These are phyloP conservation scores for Colletotrichum karsti DNA, from an alignment of 2,329 filamentous ascomycete genomes.

Conservation along the genomic window DNA sequence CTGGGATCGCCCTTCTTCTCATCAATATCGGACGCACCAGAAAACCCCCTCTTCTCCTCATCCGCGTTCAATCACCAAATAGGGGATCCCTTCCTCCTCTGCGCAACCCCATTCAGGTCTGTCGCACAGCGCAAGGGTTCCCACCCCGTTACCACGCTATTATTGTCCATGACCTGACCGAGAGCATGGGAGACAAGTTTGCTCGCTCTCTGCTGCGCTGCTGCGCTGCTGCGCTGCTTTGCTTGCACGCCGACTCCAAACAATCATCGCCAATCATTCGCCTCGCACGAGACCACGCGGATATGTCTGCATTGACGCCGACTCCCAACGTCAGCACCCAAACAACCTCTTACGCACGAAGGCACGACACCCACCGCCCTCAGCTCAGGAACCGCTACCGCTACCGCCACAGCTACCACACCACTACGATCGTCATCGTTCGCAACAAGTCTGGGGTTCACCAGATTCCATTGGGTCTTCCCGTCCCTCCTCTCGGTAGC, in stretches of 20 bases:
- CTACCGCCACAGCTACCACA: slow-evolving; percentile 1
- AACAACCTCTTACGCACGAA: not conserved
- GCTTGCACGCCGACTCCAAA: not conserved
- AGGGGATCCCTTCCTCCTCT: not conserved
- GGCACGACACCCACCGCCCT: not conserved
- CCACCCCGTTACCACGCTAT: slow-evolving; percentile 8
- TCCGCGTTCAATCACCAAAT: not conserved
- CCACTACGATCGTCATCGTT: slow-evolving; percentile 8
- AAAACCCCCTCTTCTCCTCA: not conserved
- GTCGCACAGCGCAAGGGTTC: slow-evolving; percentile 13
- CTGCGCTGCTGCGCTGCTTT: no score
- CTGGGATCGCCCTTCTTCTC: not conserved
- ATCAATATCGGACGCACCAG: not conserved
- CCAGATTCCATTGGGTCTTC: slow-evolving; percentile 12
- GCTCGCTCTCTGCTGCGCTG: no score
- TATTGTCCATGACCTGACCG: not conserved
- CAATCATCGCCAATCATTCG: slow-evolving; percentile 1
- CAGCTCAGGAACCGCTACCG: not conserved
- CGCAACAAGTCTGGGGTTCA: not conserved
- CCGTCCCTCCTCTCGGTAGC: slow-evolving; percentile 6
- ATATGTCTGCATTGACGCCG: not conserved
- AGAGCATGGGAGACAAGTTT: slow-evolving; percentile 7
- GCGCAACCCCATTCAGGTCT: not conserved
- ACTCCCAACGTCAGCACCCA: not conserved
- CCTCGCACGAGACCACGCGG: slow-evolving; percentile 6